These are phyloP conservation scores for Starmera pachycereana DNA, from an alignment of 805 yeast species.

Conservation along the genomic window DNA sequence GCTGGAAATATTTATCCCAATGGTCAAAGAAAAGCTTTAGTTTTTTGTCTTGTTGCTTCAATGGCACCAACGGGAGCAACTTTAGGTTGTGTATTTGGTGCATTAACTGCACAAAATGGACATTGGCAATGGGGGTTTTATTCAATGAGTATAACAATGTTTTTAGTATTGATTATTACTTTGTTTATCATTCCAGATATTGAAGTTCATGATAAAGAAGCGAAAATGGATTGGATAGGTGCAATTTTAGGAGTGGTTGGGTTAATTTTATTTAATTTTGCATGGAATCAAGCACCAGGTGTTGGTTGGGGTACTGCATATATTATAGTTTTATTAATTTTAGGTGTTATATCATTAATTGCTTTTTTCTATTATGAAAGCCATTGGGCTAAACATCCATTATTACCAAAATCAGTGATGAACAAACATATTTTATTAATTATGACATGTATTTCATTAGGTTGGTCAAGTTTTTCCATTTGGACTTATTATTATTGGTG, in stretches of 20 bases:
- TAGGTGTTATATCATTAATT: constrained; percentile 34
- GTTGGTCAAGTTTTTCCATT: constrained; percentile 74
- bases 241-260: constrained; percentile 47
- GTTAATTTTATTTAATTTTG: constrained; percentile 52
- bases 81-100: constrained; percentile 41
- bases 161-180: constrained; percentile 20
- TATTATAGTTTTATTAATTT: constrained; percentile 42
- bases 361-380: constrained; percentile 41
- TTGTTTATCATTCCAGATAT: constrained; percentile 24
- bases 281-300: constrained; percentile 68
- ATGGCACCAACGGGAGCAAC: constrained; percentile 54
- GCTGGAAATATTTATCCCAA: constrained; percentile 35
- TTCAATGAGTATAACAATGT: constrained; percentile 27
- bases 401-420: constrained; percentile 42
- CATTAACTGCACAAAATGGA: constrained; percentile 30
- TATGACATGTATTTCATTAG: constrained; percentile 40
- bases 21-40: constrained; percentile 39
- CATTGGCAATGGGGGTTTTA: constrained; percentile 45
- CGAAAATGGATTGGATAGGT: constrained; percentile 41
- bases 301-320: constrained; percentile 58
- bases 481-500: constrained; percentile 59
- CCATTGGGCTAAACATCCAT: constrained; percentile 31
- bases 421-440: constrained; percentile 36
- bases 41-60: constrained; percentile 45
- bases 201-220: constrained; percentile 9